Evolutionary conservation across 257 asterid genomes (phyloP).

Genomic region (Jacaranda copaia): DNA sequence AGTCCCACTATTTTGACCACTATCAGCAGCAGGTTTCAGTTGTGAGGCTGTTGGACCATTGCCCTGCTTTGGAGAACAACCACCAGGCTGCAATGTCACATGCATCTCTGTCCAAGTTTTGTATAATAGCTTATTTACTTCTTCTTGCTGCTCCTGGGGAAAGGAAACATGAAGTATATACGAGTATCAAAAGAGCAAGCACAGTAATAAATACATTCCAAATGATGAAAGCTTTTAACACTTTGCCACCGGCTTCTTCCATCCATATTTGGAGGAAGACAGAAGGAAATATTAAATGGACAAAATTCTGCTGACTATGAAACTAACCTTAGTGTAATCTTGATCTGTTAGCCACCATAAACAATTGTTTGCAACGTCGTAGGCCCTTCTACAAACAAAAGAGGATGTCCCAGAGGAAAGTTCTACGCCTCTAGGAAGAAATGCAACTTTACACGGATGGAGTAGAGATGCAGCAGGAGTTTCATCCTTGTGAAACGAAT

Average conservation of each 20-base stretch:
- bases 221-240: background rate
- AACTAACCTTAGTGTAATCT: slow-evolving; percentile 72
- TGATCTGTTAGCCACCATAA: slow-evolving; percentile 81
- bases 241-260: background rate
- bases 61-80: slow-evolving; percentile 70
- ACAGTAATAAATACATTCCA: background rate
- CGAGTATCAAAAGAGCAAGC: slow-evolving; percentile 23
- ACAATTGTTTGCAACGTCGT: slow-evolving; percentile 54
- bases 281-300: background rate
- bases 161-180: slow-evolving; percentile 23
- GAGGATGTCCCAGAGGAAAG: slow-evolving; percentile 70
- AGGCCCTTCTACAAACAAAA: slow-evolving; percentile 73
- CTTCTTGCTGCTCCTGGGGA: slow-evolving; percentile 59
- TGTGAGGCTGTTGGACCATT: slow-evolving; percentile 63
- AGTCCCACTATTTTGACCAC: slow-evolving; percentile 53
- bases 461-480: slow-evolving; percentile 71
- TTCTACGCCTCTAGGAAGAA: slow-evolving; percentile 73
- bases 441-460: slow-evolving; percentile 84
- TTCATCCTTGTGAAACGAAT: slow-evolving; percentile 73
- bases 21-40: slow-evolving; percentile 61
- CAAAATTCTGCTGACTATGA: slow-evolving; percentile 34
- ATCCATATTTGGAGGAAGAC: background rate
- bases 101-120: slow-evolving; percentile 69
- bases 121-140: slow-evolving; percentile 51
- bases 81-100: slow-evolving; percentile 60